phyloP scores from a whole-genome alignment of 257 asterid species.

The Anisodus tanguticus region DNA sequence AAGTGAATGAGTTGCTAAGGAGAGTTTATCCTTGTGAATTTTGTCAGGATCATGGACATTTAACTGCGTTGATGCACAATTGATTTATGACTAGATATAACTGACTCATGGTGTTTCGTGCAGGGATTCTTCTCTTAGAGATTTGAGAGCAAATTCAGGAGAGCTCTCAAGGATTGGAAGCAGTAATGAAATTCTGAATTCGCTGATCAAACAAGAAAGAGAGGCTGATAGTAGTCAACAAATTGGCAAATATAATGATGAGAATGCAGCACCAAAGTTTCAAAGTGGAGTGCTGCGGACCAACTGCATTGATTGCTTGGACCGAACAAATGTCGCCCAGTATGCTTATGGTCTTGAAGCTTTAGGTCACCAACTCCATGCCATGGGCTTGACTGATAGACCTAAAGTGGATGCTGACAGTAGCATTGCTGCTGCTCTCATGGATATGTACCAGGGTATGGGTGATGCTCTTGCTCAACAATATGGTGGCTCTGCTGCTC shows the following conservation, averaged over 20 bases:
- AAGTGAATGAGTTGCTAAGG: not conserved
- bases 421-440: constrained; percentile 96
- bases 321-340: constrained; percentile 96
- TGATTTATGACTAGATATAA: constrained; percentile 6
- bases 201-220: constrained; percentile 62
- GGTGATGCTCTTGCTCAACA: constrained; percentile 99
- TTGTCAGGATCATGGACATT: not conserved
- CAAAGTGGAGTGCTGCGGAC: constrained; percentile 99
- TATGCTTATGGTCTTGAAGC: constrained; percentile 98
- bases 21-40: not conserved
- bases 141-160: constrained; percentile 68
- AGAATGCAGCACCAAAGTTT: constrained; percentile 51
- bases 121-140: constrained; percentile 83
- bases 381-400: constrained; percentile 81
- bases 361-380: constrained; percentile 92
- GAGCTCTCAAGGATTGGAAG: constrained; percentile 68
- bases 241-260: constrained; percentile 45
- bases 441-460: constrained; percentile 99
- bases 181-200: constrained; percentile 49
- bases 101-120: constrained; percentile 36
- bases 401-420: constrained; percentile 94
- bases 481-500: constrained; percentile 99
- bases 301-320: constrained; percentile 98
- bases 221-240: constrained; percentile 58
- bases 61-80: not conserved